Evolutionary conservation across 2,329 filamentous ascomycete genomes (phyloP).

Genomic region (Aspergillus caelatus): DNA sequence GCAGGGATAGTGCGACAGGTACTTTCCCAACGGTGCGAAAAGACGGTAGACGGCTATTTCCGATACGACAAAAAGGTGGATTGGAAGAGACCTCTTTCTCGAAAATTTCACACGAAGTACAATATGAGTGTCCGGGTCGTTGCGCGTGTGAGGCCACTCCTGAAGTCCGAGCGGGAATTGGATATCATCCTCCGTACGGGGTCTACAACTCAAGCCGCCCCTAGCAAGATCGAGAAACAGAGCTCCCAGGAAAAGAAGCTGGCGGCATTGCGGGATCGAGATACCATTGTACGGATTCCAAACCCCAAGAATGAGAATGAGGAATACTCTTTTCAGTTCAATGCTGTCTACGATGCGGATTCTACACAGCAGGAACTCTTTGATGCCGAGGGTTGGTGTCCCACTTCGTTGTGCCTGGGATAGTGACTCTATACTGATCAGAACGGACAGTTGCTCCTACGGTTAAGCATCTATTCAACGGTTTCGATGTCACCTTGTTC

Average conservation of each 20-base stretch:
- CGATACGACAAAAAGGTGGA: not conserved
- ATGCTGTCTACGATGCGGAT: constrained; percentile 81
- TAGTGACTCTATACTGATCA: constrained; percentile 20
- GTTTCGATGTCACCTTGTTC: constrained; percentile 85
- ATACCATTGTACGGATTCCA: constrained; percentile 79
- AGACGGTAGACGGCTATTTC: not conserved
- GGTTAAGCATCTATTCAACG: constrained; percentile 84
- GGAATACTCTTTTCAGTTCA: constrained; percentile 93
- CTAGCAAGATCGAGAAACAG: constrained; percentile 29
- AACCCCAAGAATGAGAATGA: constrained; percentile 91
- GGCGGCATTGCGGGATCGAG: constrained; percentile 53
- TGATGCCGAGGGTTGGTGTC: constrained; percentile 76
- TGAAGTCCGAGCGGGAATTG: constrained; percentile 81
- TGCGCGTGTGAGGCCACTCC: constrained; percentile 83
- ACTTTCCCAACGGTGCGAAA: not conserved
- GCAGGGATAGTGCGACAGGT: not conserved
- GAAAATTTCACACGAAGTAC: not conserved
- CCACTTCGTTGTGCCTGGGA: constrained; percentile 6
- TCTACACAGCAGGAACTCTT: constrained; percentile 87
- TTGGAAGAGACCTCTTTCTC: not conserved
- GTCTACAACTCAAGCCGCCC: constrained; percentile 34
- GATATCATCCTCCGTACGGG: constrained; percentile 81
- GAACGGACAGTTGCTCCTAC: constrained; percentile 74
- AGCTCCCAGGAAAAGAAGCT: constrained; percentile 26
- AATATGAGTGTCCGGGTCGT: constrained; percentile 73